Percentiles rank a stretch among this genome's conserved stretches.
Evolutionary conservation across 2,329 filamentous ascomycete species (phyloP).

Genomic region (Exophiala phaeomuriformis): DNA sequence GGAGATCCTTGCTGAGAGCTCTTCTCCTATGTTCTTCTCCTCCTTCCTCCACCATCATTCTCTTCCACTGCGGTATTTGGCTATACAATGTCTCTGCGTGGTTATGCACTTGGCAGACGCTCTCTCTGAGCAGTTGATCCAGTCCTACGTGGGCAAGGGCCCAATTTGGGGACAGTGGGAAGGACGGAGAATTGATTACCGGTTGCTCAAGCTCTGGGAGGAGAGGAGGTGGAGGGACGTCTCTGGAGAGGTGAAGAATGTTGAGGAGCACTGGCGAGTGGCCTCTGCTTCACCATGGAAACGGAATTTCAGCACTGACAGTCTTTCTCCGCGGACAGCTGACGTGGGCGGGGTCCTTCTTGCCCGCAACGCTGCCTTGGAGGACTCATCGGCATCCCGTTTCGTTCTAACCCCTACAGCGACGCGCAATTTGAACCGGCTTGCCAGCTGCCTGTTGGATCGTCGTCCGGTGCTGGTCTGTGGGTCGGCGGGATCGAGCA

Average conservation of each 20-base stretch:
- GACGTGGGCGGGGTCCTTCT: constrained; percentile 62
- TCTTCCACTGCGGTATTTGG: constrained; percentile 65
- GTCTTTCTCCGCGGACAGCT: constrained; percentile 54
- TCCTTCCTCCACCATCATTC: constrained; percentile 55
- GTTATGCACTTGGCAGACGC: constrained; percentile 73
- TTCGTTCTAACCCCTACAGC: constrained; percentile 69
- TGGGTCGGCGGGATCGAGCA: constrained; percentile 78
- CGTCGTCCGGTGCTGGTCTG: constrained; percentile 69
- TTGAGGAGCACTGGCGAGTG: constrained; percentile 27
- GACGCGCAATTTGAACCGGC: constrained; percentile 58
- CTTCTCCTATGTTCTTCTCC: constrained; percentile 62
- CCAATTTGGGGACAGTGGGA: constrained; percentile 67
- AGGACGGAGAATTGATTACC: constrained; percentile 67
- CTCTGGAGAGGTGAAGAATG: constrained; percentile 48
- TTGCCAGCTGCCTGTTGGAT: constrained; percentile 61
- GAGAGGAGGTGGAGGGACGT: constrained; percentile 46
- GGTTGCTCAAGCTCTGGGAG: constrained; percentile 61
- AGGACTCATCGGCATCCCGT: constrained; percentile 42
- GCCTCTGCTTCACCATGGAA: constrained; percentile 19
- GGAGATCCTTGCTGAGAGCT: constrained; percentile 56
- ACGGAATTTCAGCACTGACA: constrained; percentile 27
- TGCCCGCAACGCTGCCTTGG: constrained; percentile 52
- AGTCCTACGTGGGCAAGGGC: constrained; percentile 56
- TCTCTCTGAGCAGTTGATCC: constrained; percentile 65
- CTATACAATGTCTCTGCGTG: constrained; percentile 71